Percentiles rank a stretch among this genome's conserved stretches.
Conservation (phyloP, 2,329 filamentous ascomycete species). For the Fusarium protoensiforme region DNA sequence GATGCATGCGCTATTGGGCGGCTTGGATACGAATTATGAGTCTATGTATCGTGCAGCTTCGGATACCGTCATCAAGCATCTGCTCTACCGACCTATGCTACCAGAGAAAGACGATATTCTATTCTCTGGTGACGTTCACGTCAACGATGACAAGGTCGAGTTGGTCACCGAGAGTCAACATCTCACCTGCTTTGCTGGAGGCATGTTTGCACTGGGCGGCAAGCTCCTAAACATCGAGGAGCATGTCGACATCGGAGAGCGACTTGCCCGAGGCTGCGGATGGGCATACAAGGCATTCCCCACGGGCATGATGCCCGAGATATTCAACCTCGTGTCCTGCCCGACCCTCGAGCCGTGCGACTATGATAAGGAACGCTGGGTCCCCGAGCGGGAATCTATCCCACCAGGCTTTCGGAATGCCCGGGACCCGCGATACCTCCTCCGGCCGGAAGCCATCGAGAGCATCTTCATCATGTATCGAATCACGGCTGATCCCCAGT, state of each 20-base stretch:
- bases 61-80: slow-evolving; percentile 67
- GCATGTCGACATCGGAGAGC: slow-evolving; percentile 61
- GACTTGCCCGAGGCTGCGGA: slow-evolving; percentile 64
- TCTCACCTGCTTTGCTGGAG: slow-evolving; percentile 74
- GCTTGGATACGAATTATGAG: slow-evolving; percentile 69
- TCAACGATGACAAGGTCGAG: slow-evolving; percentile 29
- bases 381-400: slow-evolving; percentile 40
- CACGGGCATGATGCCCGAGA: slow-evolving; percentile 69
- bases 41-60: slow-evolving; percentile 74
- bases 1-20: slow-evolving; percentile 74
- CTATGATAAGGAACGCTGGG: slow-evolving; percentile 46
- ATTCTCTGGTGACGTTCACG: slow-evolving; percentile 47
- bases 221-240: slow-evolving; percentile 63
- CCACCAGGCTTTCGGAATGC: slow-evolving; percentile 71
- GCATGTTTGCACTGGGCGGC: slow-evolving; percentile 73
- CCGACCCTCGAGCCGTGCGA: slow-evolving; percentile 47
- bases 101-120: slow-evolving; percentile 71
- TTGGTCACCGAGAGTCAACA: slow-evolving; percentile 59
- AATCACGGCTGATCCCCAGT: slow-evolving; percentile 59
- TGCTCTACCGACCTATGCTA: slow-evolving; percentile 78
- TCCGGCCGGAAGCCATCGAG: slow-evolving; percentile 63
- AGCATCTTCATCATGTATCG: slow-evolving; percentile 62
- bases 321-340: slow-evolving; percentile 60
- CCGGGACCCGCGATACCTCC: slow-evolving; percentile 60
- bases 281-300: slow-evolving; percentile 68